phyloP scores from a whole-genome alignment of 805 yeast genomes.

The Candida koratica region DNA sequence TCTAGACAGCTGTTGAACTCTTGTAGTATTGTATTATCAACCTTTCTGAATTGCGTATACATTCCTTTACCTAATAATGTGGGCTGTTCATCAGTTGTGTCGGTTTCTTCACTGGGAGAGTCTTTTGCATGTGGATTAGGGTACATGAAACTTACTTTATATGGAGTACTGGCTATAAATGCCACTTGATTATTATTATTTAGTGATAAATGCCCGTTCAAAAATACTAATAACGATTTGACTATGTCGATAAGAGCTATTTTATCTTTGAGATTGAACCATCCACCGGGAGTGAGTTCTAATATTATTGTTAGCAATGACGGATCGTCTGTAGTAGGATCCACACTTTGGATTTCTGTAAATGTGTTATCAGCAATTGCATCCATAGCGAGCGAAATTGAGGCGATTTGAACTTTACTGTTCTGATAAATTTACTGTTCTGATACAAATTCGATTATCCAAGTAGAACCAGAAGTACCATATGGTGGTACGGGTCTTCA shows the following conservation, averaged over 20 bases:
- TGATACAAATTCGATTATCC: too few species aligned
- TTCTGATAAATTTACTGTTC: too few species aligned
- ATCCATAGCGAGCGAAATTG: constrained; percentile 43
- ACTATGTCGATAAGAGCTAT: constrained; percentile 56
- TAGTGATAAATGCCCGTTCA: constrained; percentile 84
- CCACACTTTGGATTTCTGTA: constrained; percentile 27
- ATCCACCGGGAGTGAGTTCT: constrained; percentile 71
- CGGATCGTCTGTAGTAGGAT: constrained; percentile 46
- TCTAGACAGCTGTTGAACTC: constrained; percentile 43
- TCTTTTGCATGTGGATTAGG: constrained; percentile 43
- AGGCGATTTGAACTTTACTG: too few species aligned
- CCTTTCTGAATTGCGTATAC: constrained; percentile 79
- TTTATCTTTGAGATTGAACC: constrained; percentile 48
- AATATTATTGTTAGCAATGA: constrained; percentile 73
- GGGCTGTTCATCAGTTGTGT: constrained; percentile 10
- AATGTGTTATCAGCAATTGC: constrained; percentile 62
- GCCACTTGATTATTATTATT: constrained; percentile 83
- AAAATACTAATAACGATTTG: constrained; percentile 64
- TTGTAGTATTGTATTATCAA: constrained; percentile 68
- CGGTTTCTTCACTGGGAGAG: constrained; percentile 11
- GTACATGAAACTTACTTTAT: constrained; percentile 65
- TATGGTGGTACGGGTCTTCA: too few species aligned
- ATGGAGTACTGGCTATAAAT: constrained; percentile 69
- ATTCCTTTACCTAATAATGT: constrained; percentile 52
- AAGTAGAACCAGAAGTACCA: too few species aligned